Base-by-base conservation (phyloP, 2,329 filamentous ascomycete species). In the Fusarium sp. region DNA sequence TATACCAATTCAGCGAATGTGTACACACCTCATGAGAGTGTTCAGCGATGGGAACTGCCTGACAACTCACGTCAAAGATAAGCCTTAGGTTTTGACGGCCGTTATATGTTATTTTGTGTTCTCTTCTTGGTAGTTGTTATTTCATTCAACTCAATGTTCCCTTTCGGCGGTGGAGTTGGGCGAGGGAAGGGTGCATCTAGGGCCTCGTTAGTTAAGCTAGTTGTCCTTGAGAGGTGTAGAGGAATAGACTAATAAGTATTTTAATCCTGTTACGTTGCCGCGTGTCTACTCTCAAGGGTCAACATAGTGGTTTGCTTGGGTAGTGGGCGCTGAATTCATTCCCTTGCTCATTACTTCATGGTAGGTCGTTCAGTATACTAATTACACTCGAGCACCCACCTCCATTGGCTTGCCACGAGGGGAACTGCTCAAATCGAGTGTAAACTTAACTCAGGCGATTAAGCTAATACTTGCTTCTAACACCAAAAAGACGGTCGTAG, bases 31-130 rank as follows among this genome's bases (percentile, higher is more conserved):
- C 66, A 61, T 22, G 61, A 66, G 35, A 61, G 30, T 32, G 50
- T 53, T 7, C 76, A 75, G 38, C 63, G 76, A 42, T 78, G 76
- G 76, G 76, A 78, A 57, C 63, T 78, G 6, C 71, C 75, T 6
- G 76, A 75, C 32, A 78, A 76, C 44, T 75, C 73, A 32, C 63
- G 57, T 32, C 62, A 64, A n/a, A 39, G 38, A 30, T 69, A 69
- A 15, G 2, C 1, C 3, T 3, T 12, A 1, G 5, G 6, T 12
- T 53, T 22, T 8, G 5, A 17, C 22, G 8, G 24, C 2, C 7
- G 17, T 6, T 1, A 10, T 8, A 3, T 28, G 8, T 26, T 13
- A 35, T 17, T 17, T 17, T 36, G 5, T 45, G 6, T 28, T 62
- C 30, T 42, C 42, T 12, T 4, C 10, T 42, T 14, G 5, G n/a